Percentiles rank a stretch among this genome's conserved stretches.
These are phyloP conservation scores for Salix caprea DNA, from an alignment of 345 rosid species.

Conservation along the genomic window DNA sequence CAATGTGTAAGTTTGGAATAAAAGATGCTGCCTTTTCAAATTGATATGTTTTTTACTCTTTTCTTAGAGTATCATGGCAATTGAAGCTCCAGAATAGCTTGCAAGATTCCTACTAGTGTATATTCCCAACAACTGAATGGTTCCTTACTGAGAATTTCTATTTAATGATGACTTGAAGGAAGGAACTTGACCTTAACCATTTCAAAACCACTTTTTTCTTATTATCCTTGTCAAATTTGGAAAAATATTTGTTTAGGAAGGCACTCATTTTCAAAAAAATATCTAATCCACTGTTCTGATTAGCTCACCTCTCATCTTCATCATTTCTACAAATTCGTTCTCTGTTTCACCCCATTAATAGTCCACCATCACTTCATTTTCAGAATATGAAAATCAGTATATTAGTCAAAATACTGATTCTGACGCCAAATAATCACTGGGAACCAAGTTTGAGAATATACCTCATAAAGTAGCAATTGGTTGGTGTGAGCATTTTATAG, in stretches of 20 bases:
- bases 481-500: background rate
- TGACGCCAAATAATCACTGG: background rate
- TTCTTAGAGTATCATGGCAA: background rate
- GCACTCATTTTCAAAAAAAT: background rate
- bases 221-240: background rate
- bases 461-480: background rate
- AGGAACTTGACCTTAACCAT: background rate
- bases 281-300: background rate
- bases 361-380: background rate
- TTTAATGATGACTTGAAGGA: background rate
- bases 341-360: background rate
- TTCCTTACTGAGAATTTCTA: background rate
- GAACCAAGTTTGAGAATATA: background rate
- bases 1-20: background rate
- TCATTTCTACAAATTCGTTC: background rate
- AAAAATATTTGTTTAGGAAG: background rate
- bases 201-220: background rate
- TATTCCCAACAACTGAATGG: background rate
- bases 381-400: background rate
- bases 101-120: background rate
- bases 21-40: background rate
- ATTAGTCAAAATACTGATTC: background rate
- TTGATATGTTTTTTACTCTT: background rate
- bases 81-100: background rate
- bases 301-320: background rate